Conservation (phyloP, 2,329 filamentous ascomycete genomes). For the Alternaria angustiovoidea region DNA sequence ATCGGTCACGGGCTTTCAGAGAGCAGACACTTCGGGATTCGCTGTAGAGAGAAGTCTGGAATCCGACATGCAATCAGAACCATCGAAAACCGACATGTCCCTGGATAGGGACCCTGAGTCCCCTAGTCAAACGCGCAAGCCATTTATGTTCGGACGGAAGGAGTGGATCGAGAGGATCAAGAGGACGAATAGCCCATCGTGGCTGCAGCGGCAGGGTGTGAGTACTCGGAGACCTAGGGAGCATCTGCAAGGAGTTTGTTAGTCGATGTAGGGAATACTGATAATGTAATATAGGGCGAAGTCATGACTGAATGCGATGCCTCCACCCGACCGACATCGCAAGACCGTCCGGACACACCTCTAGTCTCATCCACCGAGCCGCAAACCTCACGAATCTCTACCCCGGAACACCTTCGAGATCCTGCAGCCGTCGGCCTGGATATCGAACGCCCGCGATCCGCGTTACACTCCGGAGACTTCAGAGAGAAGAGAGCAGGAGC, state of each 20-base stretch:
- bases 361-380: conserved; percentile 48
- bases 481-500: conserved; percentile 55
- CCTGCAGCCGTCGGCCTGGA: conserved; percentile 53
- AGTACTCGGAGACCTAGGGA: conserved; percentile 18
- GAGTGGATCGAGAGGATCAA: conserved; percentile 88
- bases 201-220: conserved; percentile 68
- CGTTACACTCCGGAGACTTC: conserved; percentile 70
- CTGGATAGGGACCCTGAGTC: conserved; percentile 21
- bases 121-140: conserved; percentile 33
- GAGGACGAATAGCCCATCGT: conserved; percentile 76
- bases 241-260: not conserved
- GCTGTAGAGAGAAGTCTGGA: conserved; percentile 16
- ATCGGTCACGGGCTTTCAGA: conserved; percentile 23
- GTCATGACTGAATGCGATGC: conserved; percentile 18
- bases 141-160: conserved; percentile 65
- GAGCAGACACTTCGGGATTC: conserved; percentile 22
- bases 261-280: conserved; percentile 16
- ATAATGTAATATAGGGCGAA: conserved; percentile 28
- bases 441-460: conserved; percentile 84
- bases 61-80: conserved; percentile 16
- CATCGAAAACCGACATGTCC: conserved; percentile 6
- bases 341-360: conserved; percentile 42
- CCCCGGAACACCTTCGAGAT: conserved; percentile 38
- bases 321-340: conserved; percentile 32
- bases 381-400: conserved; percentile 42